These are phyloP conservation scores for Carex arenaria DNA, from an alignment of 202 grass and related monocot species.

Conservation along the genomic window DNA sequence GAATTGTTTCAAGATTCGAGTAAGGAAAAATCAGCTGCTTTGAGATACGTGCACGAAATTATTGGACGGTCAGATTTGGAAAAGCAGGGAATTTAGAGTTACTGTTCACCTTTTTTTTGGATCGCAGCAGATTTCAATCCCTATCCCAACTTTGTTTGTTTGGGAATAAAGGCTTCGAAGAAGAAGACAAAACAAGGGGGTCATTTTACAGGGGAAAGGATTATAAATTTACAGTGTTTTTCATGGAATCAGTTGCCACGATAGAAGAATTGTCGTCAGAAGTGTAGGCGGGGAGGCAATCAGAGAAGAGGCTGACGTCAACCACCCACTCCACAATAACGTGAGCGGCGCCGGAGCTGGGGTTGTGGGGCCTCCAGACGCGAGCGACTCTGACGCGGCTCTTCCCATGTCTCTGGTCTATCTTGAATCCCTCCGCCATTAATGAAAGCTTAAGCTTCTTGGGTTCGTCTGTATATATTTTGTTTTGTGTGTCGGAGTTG, in stretches of 20 bases:
- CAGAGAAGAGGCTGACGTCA: conserved; percentile 65
- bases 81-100: too few species aligned
- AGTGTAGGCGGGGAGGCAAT: conserved; percentile 79
- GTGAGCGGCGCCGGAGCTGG: conserved; percentile 24
- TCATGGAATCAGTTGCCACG: conserved; percentile 90
- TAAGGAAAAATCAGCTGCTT: too few species aligned
- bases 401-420: conserved; percentile 83
- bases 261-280: conserved; percentile 83
- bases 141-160: too few species aligned
- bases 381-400: conserved; percentile 70
- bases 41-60: too few species aligned
- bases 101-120: too few species aligned
- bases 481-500: not conserved
- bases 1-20: too few species aligned
- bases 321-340: conserved; percentile 82
- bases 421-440: conserved; percentile 67
- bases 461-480: not conserved
- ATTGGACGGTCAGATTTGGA: too few species aligned
- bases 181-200: too few species aligned
- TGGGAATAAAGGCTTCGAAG: too few species aligned
- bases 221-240: conserved; percentile 55
- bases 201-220: too few species aligned
- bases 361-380: conserved; percentile 43
- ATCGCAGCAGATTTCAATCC: too few species aligned
- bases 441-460: not conserved